Evolutionary conservation across 1,284 basidiomycete genomes (phyloP).

Genomic region (Rhodotorula sp.): DNA sequence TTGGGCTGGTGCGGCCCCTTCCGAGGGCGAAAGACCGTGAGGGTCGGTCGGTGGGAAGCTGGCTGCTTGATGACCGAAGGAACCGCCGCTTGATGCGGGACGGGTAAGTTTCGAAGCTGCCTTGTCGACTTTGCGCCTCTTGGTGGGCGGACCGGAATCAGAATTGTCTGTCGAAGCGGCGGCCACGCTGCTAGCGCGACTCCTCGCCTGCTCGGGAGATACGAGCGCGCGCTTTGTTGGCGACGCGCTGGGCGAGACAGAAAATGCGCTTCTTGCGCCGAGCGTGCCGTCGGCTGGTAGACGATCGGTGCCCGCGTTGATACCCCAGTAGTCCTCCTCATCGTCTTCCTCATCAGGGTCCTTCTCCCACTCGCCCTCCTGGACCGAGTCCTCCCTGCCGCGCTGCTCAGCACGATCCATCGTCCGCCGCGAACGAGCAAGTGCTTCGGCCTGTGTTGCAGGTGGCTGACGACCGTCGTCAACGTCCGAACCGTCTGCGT

Average conservation of each 20-base stretch:
- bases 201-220: no score
- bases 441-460: constrained; percentile 30
- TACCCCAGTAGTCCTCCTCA: constrained; percentile 22
- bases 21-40: no score
- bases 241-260: no score
- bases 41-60: background rate
- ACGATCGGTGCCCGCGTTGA: constrained; percentile 14
- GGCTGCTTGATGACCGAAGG: background rate
- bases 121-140: background rate
- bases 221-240: no score
- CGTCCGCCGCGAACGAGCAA: constrained; percentile 21
- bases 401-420: constrained; percentile 21
- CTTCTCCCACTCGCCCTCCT: constrained; percentile 25
- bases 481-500: background rate
- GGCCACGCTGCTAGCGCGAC: background rate
- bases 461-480: background rate
- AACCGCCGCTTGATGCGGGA: background rate
- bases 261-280: no score
- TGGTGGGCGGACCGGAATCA: constrained; percentile 7
- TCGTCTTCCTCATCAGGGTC: constrained; percentile 39
- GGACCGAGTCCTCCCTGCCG: constrained; percentile 28
- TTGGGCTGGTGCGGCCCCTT: no score
- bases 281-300: no score
- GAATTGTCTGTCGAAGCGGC: background rate
- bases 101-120: background rate